A percentile compares a stretch with the other conserved stretches of the same genome.
These are phyloP conservation scores for Penicillium atrosanguineum DNA, from an alignment of 495 filamentous ascomycete species.

Conservation along the genomic window DNA sequence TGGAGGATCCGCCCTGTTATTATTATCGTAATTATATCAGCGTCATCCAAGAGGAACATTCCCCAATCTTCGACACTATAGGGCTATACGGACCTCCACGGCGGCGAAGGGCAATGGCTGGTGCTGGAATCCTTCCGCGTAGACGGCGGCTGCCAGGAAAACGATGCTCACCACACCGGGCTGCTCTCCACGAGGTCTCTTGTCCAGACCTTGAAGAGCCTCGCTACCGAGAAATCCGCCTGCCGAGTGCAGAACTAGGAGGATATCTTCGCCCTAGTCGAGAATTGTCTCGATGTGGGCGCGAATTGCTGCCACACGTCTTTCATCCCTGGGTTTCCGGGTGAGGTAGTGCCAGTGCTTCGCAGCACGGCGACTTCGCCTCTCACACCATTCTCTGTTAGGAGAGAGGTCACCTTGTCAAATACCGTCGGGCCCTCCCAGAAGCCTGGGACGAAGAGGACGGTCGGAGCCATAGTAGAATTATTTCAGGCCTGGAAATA, in stretches of 20 bases:
- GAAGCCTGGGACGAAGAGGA: constrained; percentile 32
- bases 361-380: constrained; percentile 9
- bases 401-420: constrained; percentile 8
- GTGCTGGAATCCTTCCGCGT: constrained; percentile 17
- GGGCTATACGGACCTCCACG: constrained; percentile 8
- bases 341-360: constrained; percentile 25
- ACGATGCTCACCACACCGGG: constrained; percentile 26
- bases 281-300: constrained; percentile 13
- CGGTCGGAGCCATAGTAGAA: constrained; percentile 25
- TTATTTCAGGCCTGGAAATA: too few relatives aligned
- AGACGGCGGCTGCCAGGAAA: constrained; percentile 19
- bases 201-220: constrained; percentile 29
- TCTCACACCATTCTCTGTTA: constrained; percentile 10
- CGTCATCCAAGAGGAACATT: too few relatives aligned
- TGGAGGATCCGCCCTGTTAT: constrained; percentile 3
- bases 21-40: too few relatives aligned
- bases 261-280: constrained; percentile 21
- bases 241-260: constrained; percentile 38
- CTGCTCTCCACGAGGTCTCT: not conserved
- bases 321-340: constrained; percentile 16
- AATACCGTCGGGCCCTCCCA: constrained; percentile 32
- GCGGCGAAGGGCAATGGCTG: constrained; percentile 21
- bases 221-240: constrained; percentile 35
- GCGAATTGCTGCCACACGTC: constrained; percentile 24
- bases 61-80: too few relatives aligned